Evolutionary conservation across 768 basidiomycete genomes (phyloP).

Genomic region (Favolaschia claudopus): DNA sequence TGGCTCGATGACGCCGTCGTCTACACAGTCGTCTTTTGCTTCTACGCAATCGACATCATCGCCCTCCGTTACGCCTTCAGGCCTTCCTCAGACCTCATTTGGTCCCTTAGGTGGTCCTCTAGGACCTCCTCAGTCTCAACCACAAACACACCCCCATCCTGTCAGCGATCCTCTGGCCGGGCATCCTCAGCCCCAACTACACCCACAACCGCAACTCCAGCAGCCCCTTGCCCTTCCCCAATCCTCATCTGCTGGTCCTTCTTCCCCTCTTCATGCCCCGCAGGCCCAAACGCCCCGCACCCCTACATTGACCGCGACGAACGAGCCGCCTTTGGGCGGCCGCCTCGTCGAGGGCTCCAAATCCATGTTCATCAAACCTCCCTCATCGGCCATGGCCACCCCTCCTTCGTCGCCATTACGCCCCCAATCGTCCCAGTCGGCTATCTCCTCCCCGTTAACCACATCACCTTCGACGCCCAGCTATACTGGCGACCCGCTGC

Average conservation of each 20-base stretch:
- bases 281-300: constrained; percentile 40
- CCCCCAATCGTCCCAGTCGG: too few species aligned
- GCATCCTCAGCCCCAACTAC: constrained; percentile 41
- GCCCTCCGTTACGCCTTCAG: constrained; percentile 13
- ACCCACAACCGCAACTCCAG: too few species aligned
- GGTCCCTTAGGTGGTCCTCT: too few species aligned
- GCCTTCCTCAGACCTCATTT: not conserved
- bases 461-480: constrained; percentile 28
- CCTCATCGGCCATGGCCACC: constrained; percentile 46
- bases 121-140: constrained; percentile 35
- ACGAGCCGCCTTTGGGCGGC: constrained; percentile 66
- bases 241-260: constrained; percentile 65
- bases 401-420: too few species aligned
- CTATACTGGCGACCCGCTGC: constrained; percentile 44
- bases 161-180: constrained; percentile 43
- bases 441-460: constrained; percentile 45
- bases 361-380: constrained; percentile 78
- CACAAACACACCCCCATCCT: too few species aligned
- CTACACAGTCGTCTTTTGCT: constrained; percentile 23
- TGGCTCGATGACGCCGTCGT: constrained; percentile 17
- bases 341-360: constrained; percentile 77
- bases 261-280: constrained; percentile 46
- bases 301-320: too few species aligned
- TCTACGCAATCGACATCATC: constrained; percentile 11
- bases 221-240: constrained; percentile 41